Conservation (phyloP, 805 yeast species). For the Middelhovenomyces tepae region DNA sequence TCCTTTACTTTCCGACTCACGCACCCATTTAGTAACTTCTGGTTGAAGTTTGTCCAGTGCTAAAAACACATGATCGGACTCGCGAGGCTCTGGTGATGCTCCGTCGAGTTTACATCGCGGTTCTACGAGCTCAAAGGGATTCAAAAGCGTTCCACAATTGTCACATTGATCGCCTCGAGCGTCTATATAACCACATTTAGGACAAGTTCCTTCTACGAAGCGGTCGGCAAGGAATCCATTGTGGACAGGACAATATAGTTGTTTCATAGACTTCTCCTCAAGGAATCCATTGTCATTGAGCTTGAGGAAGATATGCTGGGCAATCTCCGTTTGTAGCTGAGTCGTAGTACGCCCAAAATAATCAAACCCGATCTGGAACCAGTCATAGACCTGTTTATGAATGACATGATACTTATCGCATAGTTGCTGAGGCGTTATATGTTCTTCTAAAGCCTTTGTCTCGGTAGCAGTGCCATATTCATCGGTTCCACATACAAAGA, state of each 20-base stretch:
- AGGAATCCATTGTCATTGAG: constrained; percentile 67
- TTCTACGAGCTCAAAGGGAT: constrained; percentile 86
- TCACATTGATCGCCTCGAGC: constrained; percentile 99
- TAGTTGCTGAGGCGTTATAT: constrained; percentile 75
- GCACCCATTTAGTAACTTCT: constrained; percentile 63
- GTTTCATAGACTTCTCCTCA: constrained; percentile 83
- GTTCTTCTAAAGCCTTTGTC: constrained; percentile 93
- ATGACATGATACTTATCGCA: constrained; percentile 85
- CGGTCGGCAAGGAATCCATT: constrained; percentile 91
- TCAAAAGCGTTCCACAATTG: constrained; percentile 80
- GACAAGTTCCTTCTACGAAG: constrained; percentile 96
- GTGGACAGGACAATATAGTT: constrained; percentile 85
- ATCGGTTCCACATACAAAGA: constrained; percentile 93
- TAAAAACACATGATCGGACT: constrained; percentile 80
- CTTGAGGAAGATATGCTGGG: constrained; percentile 83
- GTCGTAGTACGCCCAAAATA: constrained; percentile 96
- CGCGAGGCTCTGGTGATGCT: constrained; percentile 68
- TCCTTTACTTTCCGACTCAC: constrained; percentile 58
- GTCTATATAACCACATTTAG: constrained; percentile 88
- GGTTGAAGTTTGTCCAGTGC: constrained; percentile 79
- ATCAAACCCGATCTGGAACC: constrained; percentile 95
- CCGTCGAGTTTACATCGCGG: constrained; percentile 94
- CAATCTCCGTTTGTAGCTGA: constrained; percentile 80
- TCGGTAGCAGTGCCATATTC: constrained; percentile 99
- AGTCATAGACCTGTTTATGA: constrained; percentile 85